Percentiles rank a stretch among this genome's conserved stretches.
phyloP scores from a whole-genome alignment of 2,329 filamentous ascomycete genomes.

The Cyphellophora europaea region DNA sequence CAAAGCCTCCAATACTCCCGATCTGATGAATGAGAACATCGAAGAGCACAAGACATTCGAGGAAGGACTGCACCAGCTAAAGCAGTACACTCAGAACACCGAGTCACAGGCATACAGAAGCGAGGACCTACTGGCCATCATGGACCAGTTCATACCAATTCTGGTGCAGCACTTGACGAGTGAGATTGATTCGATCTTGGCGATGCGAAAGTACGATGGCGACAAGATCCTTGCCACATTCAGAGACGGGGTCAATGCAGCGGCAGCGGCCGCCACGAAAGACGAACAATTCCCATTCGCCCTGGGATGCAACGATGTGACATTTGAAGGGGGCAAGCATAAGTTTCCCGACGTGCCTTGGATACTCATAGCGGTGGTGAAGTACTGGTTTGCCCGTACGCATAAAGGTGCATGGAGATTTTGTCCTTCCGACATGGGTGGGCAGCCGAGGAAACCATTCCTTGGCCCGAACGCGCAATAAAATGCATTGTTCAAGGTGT shows the following conservation, averaged over 20 bases:
- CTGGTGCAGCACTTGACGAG: slow-evolving; percentile 19
- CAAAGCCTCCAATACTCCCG: slow-evolving; percentile 7
- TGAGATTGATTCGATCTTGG: slow-evolving; percentile 16
- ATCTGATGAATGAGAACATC: slow-evolving; percentile 11
- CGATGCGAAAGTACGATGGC: slow-evolving; percentile 5
- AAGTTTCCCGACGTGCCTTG: slow-evolving; percentile 9
- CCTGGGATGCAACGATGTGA: slow-evolving; percentile 18
- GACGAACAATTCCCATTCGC: slow-evolving; percentile 10
- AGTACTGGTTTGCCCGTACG: slow-evolving; percentile 13
- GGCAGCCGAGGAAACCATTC: slow-evolving; percentile 2
- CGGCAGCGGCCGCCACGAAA: slow-evolving; percentile 8
- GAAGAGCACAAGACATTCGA: slow-evolving; percentile 15
- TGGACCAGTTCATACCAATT: slow-evolving; percentile 16
- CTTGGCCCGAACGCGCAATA: neutral
- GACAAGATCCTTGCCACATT: slow-evolving; percentile 3
- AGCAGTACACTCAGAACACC: slow-evolving; percentile 16
- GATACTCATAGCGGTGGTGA: slow-evolving; percentile 9
- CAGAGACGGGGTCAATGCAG: slow-evolving; percentile 11
- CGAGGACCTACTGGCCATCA: slow-evolving; percentile 12
- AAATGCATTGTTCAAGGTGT: no score
- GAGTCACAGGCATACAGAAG: slow-evolving; percentile 16
- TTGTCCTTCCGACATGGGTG: slow-evolving; percentile 15
- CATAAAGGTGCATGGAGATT: slow-evolving; percentile 16
- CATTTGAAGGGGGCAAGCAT: slow-evolving; percentile 12
- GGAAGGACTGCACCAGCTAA: slow-evolving; percentile 14